A percentile compares a stretch with the other conserved stretches of the same genome.
phyloP scores from a whole-genome alignment of 1,284 basidiomycete species.

The Pterulicium gracile region DNA sequence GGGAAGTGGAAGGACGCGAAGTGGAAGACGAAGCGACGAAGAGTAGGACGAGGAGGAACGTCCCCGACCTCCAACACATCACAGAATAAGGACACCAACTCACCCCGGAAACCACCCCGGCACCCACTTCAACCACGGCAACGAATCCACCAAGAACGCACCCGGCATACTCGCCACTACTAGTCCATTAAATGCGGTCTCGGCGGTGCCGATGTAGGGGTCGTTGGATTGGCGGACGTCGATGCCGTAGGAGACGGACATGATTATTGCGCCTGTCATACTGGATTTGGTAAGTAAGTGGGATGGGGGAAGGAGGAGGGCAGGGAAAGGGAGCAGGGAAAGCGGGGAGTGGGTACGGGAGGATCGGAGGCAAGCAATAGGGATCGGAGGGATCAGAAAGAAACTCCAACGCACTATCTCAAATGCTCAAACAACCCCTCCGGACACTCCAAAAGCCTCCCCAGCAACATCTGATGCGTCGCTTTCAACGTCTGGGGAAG shows the following conservation, averaged over 20 bases:
- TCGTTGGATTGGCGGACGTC: slow-evolving; percentile 10
- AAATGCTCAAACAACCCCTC: not conserved
- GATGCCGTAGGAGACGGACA: slow-evolving; percentile 13
- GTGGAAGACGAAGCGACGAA: no score
- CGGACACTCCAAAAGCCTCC: not conserved
- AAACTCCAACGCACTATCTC: not conserved
- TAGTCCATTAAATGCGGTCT: slow-evolving; percentile 8
- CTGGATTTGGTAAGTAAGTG: not conserved
- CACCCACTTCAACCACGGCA: slow-evolving; percentile 11
- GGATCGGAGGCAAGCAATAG: no score
- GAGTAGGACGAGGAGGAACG: no score
- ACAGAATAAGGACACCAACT: no score
- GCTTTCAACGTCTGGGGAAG: not conserved
- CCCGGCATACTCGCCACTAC: slow-evolving; percentile 10
- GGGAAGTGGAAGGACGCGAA: no score
- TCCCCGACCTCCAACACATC: no score
- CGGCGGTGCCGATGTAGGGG: slow-evolving; percentile 10
- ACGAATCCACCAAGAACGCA: slow-evolving; percentile 14
- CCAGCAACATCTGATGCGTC: not conserved
- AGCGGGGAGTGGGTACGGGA: no score
- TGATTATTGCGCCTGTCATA: slow-evolving; percentile 7
- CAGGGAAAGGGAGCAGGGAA: no score
- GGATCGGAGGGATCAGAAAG: no score
- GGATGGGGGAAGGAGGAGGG: not conserved
- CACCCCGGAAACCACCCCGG: not conserved